phyloP scores from a whole-genome alignment of 768 basidiomycete genomes.

The Tylopilus felleus region DNA sequence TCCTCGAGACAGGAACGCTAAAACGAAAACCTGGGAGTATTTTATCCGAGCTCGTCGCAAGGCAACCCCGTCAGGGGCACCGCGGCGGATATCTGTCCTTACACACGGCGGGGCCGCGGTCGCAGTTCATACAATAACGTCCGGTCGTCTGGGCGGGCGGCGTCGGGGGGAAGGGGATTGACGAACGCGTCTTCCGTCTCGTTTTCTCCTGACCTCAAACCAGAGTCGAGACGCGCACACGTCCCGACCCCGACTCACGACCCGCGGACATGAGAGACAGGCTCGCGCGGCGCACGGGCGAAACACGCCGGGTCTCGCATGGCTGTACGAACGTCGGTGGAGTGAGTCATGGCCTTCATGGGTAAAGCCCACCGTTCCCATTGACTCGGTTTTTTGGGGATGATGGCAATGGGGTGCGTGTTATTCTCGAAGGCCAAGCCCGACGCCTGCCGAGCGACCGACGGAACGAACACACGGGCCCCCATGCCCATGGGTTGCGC shows the following conservation, averaged over 20 bases:
- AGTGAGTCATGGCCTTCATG: too few relatives aligned
- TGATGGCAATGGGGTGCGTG: neutral
- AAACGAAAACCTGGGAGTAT: neutral
- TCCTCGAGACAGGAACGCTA: neutral
- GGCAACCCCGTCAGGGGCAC: neutral
- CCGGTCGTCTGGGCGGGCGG: neutral
- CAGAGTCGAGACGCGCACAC: neutral
- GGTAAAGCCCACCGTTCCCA: neutral
- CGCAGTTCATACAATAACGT: neutral
- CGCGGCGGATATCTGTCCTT: neutral
- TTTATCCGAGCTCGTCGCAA: neutral
- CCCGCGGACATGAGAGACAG: slow-evolving; percentile 4
- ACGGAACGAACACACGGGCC: neutral
- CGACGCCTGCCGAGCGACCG: neutral
- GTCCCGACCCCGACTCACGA: neutral
- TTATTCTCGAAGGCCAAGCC: too few relatives aligned
- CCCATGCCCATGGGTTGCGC: neutral
- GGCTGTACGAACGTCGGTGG: neutral
- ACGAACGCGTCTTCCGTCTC: neutral
- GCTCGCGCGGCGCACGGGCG: neutral
- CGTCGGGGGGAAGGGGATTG: neutral
- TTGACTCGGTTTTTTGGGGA: neutral
- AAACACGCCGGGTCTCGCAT: neutral
- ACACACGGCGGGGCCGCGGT: neutral
- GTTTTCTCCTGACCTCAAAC: neutral